A percentile compares a stretch with the other conserved stretches of the same genome.
These are phyloP conservation scores for Paraglomus occultum DNA, from an alignment of 192 early-diverging fungal species.

Conservation along the genomic window DNA sequence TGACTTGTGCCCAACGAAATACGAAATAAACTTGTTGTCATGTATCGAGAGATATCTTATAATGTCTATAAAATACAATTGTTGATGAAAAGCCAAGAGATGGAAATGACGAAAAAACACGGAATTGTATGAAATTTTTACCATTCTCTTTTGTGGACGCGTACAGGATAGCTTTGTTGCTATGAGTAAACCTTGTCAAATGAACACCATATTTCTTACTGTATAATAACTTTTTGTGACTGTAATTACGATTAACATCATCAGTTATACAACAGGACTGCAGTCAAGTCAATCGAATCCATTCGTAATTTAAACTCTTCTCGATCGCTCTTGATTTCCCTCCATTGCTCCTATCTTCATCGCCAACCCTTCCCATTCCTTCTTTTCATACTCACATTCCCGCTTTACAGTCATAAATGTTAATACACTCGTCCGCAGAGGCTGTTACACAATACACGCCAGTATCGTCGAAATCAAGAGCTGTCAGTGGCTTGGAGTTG, in stretches of 20 bases:
- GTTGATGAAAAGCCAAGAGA: neutral
- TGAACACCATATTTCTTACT: slow-evolving; percentile 97
- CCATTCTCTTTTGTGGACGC: slow-evolving; percentile 93
- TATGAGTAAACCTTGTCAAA: slow-evolving; percentile 85
- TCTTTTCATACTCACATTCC: slow-evolving; percentile 64
- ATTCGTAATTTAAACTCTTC: neutral
- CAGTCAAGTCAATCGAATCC: neutral
- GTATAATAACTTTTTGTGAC: slow-evolving; percentile 68
- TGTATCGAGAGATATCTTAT: slow-evolving; percentile 93
- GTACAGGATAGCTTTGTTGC: slow-evolving; percentile 74
- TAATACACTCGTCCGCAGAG: slow-evolving; percentile 82
- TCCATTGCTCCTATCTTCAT: slow-evolving; percentile 16
- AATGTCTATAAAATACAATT: slow-evolving; percentile 56
- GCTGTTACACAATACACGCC: slow-evolving; percentile 79
- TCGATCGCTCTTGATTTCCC: neutral
- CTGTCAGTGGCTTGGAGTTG: slow-evolving; percentile 70
- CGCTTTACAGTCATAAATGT: slow-evolving; percentile 76
- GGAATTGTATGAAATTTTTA: slow-evolving; percentile 38
- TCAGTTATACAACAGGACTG: neutral
- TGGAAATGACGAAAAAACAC: slow-evolving; percentile 6
- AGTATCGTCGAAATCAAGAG: slow-evolving; percentile 76
- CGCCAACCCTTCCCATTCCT: no score
- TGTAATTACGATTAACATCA: slow-evolving; percentile 27
- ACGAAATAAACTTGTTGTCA: slow-evolving; percentile 91
- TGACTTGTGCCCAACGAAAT: slow-evolving; percentile 84